Conservation (phyloP, 2,329 filamentous ascomycete species). For the Ophiostoma ips region DNA sequence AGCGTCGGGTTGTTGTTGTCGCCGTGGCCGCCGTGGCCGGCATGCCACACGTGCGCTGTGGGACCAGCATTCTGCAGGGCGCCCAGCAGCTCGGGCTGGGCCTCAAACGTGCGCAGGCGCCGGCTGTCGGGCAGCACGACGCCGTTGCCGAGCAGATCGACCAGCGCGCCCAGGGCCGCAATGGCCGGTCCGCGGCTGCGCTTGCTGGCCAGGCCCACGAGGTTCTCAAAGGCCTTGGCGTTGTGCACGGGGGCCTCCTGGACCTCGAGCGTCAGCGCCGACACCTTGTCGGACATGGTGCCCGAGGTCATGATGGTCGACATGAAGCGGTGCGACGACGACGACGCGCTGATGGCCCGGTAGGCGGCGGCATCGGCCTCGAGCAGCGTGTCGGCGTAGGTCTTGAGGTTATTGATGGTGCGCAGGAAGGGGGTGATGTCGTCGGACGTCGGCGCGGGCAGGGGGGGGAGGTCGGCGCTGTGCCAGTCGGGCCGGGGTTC, state of each 20-base stretch:
- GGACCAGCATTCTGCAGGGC: constrained; percentile 39
- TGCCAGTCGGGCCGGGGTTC: constrained; percentile 47
- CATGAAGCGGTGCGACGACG: constrained; percentile 89
- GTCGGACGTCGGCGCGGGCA: constrained; percentile 32
- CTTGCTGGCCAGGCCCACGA: constrained; percentile 76
- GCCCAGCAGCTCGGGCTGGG: constrained; percentile 63
- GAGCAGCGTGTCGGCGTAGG: constrained; percentile 60
- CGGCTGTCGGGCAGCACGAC: constrained; percentile 70
- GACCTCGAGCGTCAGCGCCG: constrained; percentile 80
- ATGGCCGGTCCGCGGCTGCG: constrained; percentile 87
- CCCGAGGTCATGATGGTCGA: constrained; percentile 93
- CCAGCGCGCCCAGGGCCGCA: constrained; percentile 80
- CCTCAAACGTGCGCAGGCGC: constrained; percentile 64
- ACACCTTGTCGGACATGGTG: constrained; percentile 93
- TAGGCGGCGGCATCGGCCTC: constrained; percentile 69
- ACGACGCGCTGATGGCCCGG: constrained; percentile 56
- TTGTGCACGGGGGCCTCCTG: constrained; percentile 96
- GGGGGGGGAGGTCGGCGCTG: constrained; percentile 26
- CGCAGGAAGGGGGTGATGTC: constrained; percentile 29
- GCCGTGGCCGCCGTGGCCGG: too few relatives aligned
- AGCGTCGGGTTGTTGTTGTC: constrained; percentile 56
- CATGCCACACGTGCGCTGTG: constrained; percentile 22
- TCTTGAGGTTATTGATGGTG: constrained; percentile 40
- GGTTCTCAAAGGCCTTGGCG: constrained; percentile 71
- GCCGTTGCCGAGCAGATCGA: constrained; percentile 86